phyloP scores from a whole-genome alignment of 192 early-diverging fungal species.

The Rhizophagus prolifer region DNA sequence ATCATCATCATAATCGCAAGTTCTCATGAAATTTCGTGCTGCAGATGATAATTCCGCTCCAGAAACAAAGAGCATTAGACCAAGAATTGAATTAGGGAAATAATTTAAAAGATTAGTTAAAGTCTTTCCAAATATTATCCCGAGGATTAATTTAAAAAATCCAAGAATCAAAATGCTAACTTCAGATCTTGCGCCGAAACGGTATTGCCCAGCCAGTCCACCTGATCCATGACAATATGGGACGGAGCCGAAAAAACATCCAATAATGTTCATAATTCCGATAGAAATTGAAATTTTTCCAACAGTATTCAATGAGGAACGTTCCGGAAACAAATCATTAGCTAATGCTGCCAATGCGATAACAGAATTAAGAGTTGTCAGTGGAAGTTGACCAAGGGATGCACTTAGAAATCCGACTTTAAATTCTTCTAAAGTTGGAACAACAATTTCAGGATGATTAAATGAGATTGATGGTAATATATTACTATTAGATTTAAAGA shows the following conservation, averaged over 20 bases:
- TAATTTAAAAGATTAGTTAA: conserved; percentile 66
- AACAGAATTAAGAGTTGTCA: conserved; percentile 85
- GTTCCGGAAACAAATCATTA: conserved; percentile 80
- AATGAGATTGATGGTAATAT: conserved; percentile 38
- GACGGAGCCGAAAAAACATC: conserved; percentile 77
- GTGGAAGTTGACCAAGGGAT: conserved; percentile 82
- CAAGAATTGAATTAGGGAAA: conserved; percentile 79
- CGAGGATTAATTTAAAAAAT: conserved; percentile 69
- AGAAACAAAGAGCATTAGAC: conserved; percentile 85
- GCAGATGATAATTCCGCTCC: conserved; percentile 71
- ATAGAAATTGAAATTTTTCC: conserved; percentile 59
- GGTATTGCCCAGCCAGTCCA: conserved; percentile 92
- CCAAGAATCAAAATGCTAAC: conserved; percentile 80
- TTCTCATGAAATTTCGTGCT: conserved; percentile 44
- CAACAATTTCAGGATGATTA: conserved; percentile 49
- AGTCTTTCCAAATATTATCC: conserved; percentile 82
- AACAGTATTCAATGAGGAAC: conserved; percentile 47
- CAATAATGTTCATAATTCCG: conserved; percentile 77
- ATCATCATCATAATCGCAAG: conserved; percentile 40
- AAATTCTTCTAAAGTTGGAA: conserved; percentile 67
- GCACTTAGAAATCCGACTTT: conserved; percentile 74
- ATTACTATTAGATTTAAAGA: conserved; percentile 32
- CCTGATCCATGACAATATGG: conserved; percentile 84
- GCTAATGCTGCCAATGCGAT: conserved; percentile 75
- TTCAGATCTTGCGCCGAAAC: conserved; percentile 86